These are phyloP conservation scores for Aspergillus sp. DNA, from an alignment of 2,329 filamentous ascomycete genomes.

Conservation along the genomic window DNA sequence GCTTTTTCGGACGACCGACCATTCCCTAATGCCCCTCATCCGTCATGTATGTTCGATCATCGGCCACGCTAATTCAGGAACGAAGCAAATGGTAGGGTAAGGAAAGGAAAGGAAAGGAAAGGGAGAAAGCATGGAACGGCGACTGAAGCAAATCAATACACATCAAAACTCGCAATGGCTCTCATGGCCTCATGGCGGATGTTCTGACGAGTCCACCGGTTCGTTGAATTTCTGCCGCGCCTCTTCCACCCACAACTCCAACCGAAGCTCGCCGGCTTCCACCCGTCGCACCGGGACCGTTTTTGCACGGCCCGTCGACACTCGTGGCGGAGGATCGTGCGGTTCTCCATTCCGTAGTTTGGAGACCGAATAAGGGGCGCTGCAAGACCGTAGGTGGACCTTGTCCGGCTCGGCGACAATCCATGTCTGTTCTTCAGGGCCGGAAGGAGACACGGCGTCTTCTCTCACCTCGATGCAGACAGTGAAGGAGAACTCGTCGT, in stretches of 20 bases:
- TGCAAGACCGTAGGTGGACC: slow-evolving; percentile 29
- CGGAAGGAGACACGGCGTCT: slow-evolving; percentile 38
- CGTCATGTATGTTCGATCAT: slow-evolving; percentile 34
- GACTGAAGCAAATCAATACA: slow-evolving; percentile 1
- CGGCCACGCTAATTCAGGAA: slow-evolving; percentile 34
- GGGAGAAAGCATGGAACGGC: slow-evolving; percentile 1
- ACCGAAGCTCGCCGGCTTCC: slow-evolving; percentile 54
- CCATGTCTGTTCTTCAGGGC: slow-evolving; percentile 48
- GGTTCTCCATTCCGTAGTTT: slow-evolving; percentile 28
- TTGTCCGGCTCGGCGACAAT: slow-evolving; percentile 48
- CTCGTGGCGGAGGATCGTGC: slow-evolving; percentile 23
- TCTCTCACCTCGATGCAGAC: slow-evolving; percentile 41
- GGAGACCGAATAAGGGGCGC: slow-evolving; percentile 31
- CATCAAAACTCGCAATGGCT: slow-evolving; percentile 1
- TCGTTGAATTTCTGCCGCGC: slow-evolving; percentile 45
- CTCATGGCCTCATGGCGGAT: slow-evolving; percentile 21
- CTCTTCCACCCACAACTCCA: slow-evolving; percentile 64
- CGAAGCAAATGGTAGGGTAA: slow-evolving; percentile 13
- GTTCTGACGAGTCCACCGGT: slow-evolving; percentile 29
- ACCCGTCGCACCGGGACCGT: slow-evolving; percentile 55
- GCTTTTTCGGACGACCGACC: slow-evolving; percentile 25
- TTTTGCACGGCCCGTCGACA: slow-evolving; percentile 41
- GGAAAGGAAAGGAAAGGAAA: slow-evolving; percentile 3
- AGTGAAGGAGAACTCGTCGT: slow-evolving; percentile 41
- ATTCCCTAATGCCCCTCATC: slow-evolving; percentile 27